These are phyloP conservation scores for Aspergillus ustus DNA, from an alignment of 2,329 filamentous ascomycete species.

Conservation along the genomic window DNA sequence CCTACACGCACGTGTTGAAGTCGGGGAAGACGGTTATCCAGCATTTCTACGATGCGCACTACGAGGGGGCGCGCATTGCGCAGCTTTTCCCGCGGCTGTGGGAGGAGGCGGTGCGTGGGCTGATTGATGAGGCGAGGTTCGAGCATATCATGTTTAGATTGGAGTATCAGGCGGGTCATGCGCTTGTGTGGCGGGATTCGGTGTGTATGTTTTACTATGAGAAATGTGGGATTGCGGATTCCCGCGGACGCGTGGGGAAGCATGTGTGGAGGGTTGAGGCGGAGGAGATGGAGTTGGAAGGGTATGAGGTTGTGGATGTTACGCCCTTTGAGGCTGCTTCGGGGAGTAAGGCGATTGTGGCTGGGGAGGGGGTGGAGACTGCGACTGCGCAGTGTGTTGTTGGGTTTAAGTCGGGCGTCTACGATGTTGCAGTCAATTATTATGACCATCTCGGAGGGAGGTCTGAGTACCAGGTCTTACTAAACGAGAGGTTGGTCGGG, in stretches of 20 bases:
- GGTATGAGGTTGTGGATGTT: slow-evolving; percentile 61
- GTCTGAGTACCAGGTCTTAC: slow-evolving; percentile 59
- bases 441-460: slow-evolving; percentile 66
- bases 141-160: slow-evolving; percentile 63
- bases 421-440: slow-evolving; percentile 70
- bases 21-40: slow-evolving; percentile 71
- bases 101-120: slow-evolving; percentile 56
- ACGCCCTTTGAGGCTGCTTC: slow-evolving; percentile 66
- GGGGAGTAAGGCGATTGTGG: slow-evolving; percentile 60
- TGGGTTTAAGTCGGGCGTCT: slow-evolving; percentile 57
- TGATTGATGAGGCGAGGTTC: slow-evolving; percentile 65
- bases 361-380: slow-evolving; percentile 55
- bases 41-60: slow-evolving; percentile 69
- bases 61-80: slow-evolving; percentile 62
- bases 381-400: slow-evolving; percentile 57
- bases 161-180: slow-evolving; percentile 69
- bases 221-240: slow-evolving; percentile 64
- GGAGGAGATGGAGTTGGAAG: slow-evolving; percentile 65
- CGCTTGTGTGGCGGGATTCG: slow-evolving; percentile 71
- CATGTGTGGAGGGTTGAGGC: slow-evolving; percentile 72
- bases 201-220: slow-evolving; percentile 69
- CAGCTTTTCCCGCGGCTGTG: slow-evolving; percentile 61
- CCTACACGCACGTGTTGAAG: slow-evolving; percentile 66
- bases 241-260: slow-evolving; percentile 59
- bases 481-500: slow-evolving; percentile 60